Percentiles rank a stretch among this genome's conserved stretches.
Conservation (phyloP, 2,329 filamentous ascomycete genomes). For the Aspergillus fumigatiaffinis region DNA sequence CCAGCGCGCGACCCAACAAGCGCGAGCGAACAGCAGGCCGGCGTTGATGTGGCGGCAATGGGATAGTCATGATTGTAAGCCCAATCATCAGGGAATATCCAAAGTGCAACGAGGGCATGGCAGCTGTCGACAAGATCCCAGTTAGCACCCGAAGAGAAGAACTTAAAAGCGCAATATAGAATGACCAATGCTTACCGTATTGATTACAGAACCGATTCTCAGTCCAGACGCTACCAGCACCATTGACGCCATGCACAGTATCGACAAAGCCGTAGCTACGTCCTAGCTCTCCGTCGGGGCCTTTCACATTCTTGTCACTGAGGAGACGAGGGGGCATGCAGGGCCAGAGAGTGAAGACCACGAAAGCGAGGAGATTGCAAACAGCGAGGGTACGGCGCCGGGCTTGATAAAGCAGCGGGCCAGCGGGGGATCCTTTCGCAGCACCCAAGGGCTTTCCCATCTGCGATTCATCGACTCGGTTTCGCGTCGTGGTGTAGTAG, state of each 20-base stretch:
- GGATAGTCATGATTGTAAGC: constrained; percentile 63
- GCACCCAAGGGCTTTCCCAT: constrained; percentile 34
- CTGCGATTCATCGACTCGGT: constrained; percentile 43
- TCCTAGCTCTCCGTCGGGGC: constrained; percentile 54
- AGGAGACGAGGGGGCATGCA: constrained; percentile 59
- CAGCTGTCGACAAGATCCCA: constrained; percentile 43
- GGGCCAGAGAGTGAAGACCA: constrained; percentile 57
- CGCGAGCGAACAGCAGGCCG: constrained; percentile 32
- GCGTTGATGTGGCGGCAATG: constrained; percentile 53
- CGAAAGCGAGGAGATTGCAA: constrained; percentile 57
- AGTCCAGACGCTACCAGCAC: constrained; percentile 67
- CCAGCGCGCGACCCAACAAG: constrained; percentile 31
- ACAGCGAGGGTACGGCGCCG: constrained; percentile 55
- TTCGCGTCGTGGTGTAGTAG: constrained; percentile 64
- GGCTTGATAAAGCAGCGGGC: constrained; percentile 53
- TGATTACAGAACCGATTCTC: constrained; percentile 72
- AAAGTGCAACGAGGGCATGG: constrained; percentile 73
- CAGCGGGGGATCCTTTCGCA: constrained; percentile 42
- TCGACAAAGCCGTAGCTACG: constrained; percentile 59
- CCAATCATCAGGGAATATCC: constrained; percentile 72
- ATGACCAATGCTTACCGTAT: constrained; percentile 51
- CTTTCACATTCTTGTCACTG: constrained; percentile 52
- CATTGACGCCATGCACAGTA: constrained; percentile 54
- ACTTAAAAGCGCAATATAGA: not conserved
- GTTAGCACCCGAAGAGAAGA: not conserved